Conservation (phyloP, 495 filamentous ascomycete species). For the Penicillium daleae region DNA sequence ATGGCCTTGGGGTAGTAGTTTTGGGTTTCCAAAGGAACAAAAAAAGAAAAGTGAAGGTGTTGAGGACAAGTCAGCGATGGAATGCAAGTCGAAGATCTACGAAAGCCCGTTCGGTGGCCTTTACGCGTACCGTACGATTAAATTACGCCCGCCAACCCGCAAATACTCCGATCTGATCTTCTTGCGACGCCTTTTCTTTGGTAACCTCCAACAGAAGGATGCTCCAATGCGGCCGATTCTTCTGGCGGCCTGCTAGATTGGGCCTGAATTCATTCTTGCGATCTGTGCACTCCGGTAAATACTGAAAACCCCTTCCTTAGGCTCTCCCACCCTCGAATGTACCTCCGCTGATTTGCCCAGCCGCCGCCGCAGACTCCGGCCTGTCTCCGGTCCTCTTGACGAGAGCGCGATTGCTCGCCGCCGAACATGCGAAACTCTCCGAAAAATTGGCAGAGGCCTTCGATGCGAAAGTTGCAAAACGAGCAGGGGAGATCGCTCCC, state of each 20-base stretch:
- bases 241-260: conserved; percentile 29
- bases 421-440: conserved; percentile 68
- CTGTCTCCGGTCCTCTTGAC: conserved; percentile 64
- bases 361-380: conserved; percentile 42
- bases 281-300: conserved; percentile 36
- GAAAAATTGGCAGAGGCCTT: conserved; percentile 63
- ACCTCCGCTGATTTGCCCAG: conserved; percentile 11
- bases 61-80: conserved; percentile 13
- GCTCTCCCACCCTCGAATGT: neutral
- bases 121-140: conserved; percentile 40
- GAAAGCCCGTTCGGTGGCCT: conserved; percentile 38
- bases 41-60: conserved; percentile 6
- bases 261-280: conserved; percentile 22
- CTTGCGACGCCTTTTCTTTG: neutral
- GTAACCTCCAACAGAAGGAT: conserved; percentile 28
- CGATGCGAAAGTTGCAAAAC: conserved; percentile 72
- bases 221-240: conserved; percentile 41
- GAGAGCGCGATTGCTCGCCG: conserved; percentile 64
- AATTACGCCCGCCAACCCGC: conserved; percentile 26
- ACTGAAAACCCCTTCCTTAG: neutral
- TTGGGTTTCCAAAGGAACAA: neutral
- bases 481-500: conserved; percentile 73
- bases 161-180: conserved; percentile 6
- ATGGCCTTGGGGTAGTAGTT: conserved; percentile 10
- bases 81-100: conserved; percentile 24